Evolutionary conservation across 352 stramenopile genomes (phyloP), one percentile per base, ranked within the genome.

Genomic region (Phytophthora kernoviae): DNA sequence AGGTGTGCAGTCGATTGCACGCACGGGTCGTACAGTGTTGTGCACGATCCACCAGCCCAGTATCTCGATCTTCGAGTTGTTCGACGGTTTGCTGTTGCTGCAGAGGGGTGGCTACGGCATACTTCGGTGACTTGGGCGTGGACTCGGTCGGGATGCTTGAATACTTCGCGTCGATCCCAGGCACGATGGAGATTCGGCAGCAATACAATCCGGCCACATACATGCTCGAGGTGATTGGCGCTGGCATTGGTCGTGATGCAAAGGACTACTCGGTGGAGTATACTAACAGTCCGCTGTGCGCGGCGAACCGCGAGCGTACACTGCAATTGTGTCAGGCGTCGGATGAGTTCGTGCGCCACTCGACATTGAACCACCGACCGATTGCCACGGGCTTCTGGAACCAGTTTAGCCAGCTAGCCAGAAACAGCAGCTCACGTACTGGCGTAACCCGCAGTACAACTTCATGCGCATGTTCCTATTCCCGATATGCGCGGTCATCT

Each of bases 1-100:
- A 15, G 82, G 82, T 20, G 77, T 98, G 39, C 74, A 81, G 37
- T 80, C 86, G 30, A 91, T 98, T 40, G 82, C 90, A 5, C 77
- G 83, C 10, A 97, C 78, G 1, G 91, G 91, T n/a, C 86, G 89
- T 40, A 93, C 88, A 7, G 81, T 98, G 34, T 66, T 98, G 43
- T 83, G 74, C 18, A 83, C 74, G 4, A 80, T 84, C 33, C 70
- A 81, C 58, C 74, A 84, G 52, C 76, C 92, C 15, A 77, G 85
- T 60, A 77, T 88, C 27, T 84, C 81, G 21, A 96, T 98, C 51
- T 98, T 98, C 49, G 81, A 95, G 58, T 71, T 93, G 40, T 98
- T 98, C 62, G 93, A 98, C 64, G 69, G 80, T 27, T 53, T 98
- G 0, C 61, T 98, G 1, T 60, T 98, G 17, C 75, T 98, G 0